phyloP scores from a whole-genome alignment of 2,329 filamentous ascomycete genomes.

The Ramularia collo-cygni region DNA sequence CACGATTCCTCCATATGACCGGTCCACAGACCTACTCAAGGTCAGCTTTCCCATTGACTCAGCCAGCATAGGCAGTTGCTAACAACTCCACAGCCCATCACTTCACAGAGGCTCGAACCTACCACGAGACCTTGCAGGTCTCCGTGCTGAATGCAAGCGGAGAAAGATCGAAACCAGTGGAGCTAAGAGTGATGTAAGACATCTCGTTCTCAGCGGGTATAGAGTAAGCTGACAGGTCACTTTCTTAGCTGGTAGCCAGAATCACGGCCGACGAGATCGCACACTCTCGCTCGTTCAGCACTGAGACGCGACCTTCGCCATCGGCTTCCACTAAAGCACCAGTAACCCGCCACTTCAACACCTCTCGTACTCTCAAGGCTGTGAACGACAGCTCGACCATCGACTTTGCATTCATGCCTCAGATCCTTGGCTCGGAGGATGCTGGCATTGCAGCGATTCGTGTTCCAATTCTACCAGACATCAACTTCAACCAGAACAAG shows the following conservation, averaged over 20 bases:
- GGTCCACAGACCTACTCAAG: slow-evolving; percentile 50
- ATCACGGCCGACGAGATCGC: slow-evolving; percentile 48
- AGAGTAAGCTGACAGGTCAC: slow-evolving; percentile 3
- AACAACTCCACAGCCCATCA: neutral
- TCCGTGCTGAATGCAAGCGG: slow-evolving; percentile 46
- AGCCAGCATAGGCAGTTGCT: slow-evolving; percentile 46
- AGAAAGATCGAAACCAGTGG: slow-evolving; percentile 42
- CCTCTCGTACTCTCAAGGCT: slow-evolving; percentile 50
- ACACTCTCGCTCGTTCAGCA: slow-evolving; percentile 49
- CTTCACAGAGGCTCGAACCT: slow-evolving; percentile 30
- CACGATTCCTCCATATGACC: slow-evolving; percentile 53
- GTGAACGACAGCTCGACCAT: slow-evolving; percentile 54
- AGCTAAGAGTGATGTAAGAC: slow-evolving; percentile 44
- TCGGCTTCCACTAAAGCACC: slow-evolving; percentile 7
- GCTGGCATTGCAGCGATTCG: slow-evolving; percentile 20
- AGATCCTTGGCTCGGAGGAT: slow-evolving; percentile 19
- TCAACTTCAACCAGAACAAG: slow-evolving; percentile 11
- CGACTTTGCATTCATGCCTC: slow-evolving; percentile 57
- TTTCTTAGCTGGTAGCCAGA: slow-evolving; percentile 42
- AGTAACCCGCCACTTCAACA: slow-evolving; percentile 51
- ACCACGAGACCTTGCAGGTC: slow-evolving; percentile 45
- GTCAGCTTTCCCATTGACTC: slow-evolving; percentile 36
- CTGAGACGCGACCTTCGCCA: slow-evolving; percentile 24
- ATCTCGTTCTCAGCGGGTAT: slow-evolving; percentile 1
- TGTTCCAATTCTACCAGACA: slow-evolving; percentile 27